Percentiles rank a stretch among this genome's conserved stretches.
Conservation (phyloP, 2,329 filamentous ascomycete species). For the Esteya vermicola region DNA sequence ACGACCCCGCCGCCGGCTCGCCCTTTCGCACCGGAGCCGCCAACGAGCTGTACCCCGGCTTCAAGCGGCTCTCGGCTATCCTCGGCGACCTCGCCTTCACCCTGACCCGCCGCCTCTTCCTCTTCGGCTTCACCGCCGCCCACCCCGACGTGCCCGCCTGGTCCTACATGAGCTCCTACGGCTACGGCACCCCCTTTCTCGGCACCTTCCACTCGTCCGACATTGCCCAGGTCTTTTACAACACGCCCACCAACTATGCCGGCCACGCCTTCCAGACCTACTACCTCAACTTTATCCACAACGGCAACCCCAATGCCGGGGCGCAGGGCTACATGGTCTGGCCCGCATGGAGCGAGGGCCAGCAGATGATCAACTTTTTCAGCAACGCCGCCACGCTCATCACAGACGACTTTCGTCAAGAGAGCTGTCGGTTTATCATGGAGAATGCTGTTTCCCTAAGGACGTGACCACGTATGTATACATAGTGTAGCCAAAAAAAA, state of each 20-base stretch:
- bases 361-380: conserved; percentile 36
- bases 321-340: conserved; percentile 22
- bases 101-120: conserved; percentile 50
- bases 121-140: conserved; percentile 28
- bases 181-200: conserved; percentile 55
- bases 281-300: conserved; percentile 59
- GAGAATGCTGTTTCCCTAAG: conserved; percentile 9
- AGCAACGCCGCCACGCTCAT: conserved; percentile 10
- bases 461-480: too few species aligned
- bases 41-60: conserved; percentile 65
- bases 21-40: conserved; percentile 55
- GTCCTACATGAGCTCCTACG: conserved; percentile 63
- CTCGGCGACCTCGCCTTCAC: conserved; percentile 66
- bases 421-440: conserved; percentile 12
- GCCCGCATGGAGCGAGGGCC: conserved; percentile 26
- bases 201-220: conserved; percentile 67
- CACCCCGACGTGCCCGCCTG: conserved; percentile 49
- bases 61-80: conserved; percentile 62
- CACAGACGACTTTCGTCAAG: conserved; percentile 16
- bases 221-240: conserved; percentile 54
- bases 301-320: conserved; percentile 53
- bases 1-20: conserved; percentile 42
- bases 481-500: too few species aligned
- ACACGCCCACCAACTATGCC: conserved; percentile 47
- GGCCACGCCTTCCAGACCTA: conserved; percentile 48